Conservation (phyloP, 768 basidiomycete genomes). For the Thelephora ganbajun region DNA sequence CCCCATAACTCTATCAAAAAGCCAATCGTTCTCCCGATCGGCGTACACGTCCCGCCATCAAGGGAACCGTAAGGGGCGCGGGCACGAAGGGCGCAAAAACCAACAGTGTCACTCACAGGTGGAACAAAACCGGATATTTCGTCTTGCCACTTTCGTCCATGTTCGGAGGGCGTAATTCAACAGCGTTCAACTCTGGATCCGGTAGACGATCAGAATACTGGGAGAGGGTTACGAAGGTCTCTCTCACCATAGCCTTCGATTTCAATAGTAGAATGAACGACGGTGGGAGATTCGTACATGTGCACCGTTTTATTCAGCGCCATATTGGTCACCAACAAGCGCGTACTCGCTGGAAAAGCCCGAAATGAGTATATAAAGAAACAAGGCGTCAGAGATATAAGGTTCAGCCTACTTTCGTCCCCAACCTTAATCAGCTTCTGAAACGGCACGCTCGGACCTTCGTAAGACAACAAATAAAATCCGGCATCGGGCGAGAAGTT, state of each 20-base stretch:
- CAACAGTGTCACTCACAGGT: slow-evolving; percentile 34
- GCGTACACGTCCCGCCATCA: too few species aligned
- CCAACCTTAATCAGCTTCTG: slow-evolving; percentile 59
- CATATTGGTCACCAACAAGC: slow-evolving; percentile 57
- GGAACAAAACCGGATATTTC: slow-evolving; percentile 90
- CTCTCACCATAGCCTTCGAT: slow-evolving; percentile 62
- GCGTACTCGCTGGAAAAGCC: slow-evolving; percentile 29
- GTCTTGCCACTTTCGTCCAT: slow-evolving; percentile 94
- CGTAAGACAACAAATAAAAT: slow-evolving; percentile 71
- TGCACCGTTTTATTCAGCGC: slow-evolving; percentile 45
- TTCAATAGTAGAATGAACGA: slow-evolving; percentile 56
- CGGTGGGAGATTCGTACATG: slow-evolving; percentile 58
- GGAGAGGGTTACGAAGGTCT: neutral
- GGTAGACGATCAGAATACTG: neutral
- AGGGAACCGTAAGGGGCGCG: neutral
- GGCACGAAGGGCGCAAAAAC: neutral
- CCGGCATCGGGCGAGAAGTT: slow-evolving; percentile 78
- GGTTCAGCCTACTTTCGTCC: slow-evolving; percentile 27
- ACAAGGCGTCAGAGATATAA: too few species aligned
- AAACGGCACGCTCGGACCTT: slow-evolving; percentile 78
- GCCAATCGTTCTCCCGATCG: neutral
- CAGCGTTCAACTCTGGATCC: slow-evolving; percentile 69
- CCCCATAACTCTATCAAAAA: neutral
- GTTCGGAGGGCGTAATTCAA: slow-evolving; percentile 80
- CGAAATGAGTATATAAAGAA: neutral